phyloP scores from a whole-genome alignment of 192 early-diverging fungal genomes.

The Coemansia reversa region DNA sequence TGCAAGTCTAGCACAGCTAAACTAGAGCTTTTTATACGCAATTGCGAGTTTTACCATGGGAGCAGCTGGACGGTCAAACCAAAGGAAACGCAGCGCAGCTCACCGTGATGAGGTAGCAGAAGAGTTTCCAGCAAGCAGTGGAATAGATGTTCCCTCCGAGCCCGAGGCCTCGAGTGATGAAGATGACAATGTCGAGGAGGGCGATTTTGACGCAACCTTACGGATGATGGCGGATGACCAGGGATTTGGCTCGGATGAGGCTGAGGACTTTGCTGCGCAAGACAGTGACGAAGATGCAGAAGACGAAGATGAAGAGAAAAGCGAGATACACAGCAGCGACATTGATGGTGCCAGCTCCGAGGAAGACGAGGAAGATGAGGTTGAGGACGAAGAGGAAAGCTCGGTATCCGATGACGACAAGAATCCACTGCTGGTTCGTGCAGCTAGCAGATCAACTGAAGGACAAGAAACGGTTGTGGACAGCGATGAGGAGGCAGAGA shows the following conservation, averaged over 20 bases:
- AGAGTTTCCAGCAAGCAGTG: conserved; percentile 20
- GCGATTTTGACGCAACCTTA: conserved; percentile 42
- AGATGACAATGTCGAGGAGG: conserved; percentile 30
- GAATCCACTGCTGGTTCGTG: conserved; percentile 42
- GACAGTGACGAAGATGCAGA: conserved; percentile 21
- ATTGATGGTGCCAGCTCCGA: conserved; percentile 57
- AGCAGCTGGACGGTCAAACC: conserved; percentile 16
- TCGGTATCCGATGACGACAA: conserved; percentile 23
- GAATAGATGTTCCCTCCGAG: conserved; percentile 41
- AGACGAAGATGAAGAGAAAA: conserved; percentile 26
- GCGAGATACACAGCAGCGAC: conserved; percentile 45
- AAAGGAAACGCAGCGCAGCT: conserved; percentile 36
- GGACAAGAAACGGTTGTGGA: conserved; percentile 49
- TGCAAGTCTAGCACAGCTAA: too few relatives aligned
- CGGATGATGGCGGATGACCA: conserved; percentile 45
- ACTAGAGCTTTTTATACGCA: too few relatives aligned
- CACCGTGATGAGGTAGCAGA: conserved; percentile 22
- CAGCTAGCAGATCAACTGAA: conserved; percentile 51
- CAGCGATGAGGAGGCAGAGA: conserved; percentile 30
- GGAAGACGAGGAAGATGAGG: conserved; percentile 53
- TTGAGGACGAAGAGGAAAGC: conserved; percentile 52
- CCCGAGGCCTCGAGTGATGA: conserved; percentile 14
- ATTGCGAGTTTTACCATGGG: conserved; percentile 6
- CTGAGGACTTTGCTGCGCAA: conserved; percentile 41
- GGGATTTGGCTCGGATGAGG: conserved; percentile 54